Percentiles rank a stretch among this genome's conserved stretches.
These are phyloP conservation scores for Globisporangium megalacanthum DNA, from an alignment of 352 stramenopile genomes.

Conservation along the genomic window DNA sequence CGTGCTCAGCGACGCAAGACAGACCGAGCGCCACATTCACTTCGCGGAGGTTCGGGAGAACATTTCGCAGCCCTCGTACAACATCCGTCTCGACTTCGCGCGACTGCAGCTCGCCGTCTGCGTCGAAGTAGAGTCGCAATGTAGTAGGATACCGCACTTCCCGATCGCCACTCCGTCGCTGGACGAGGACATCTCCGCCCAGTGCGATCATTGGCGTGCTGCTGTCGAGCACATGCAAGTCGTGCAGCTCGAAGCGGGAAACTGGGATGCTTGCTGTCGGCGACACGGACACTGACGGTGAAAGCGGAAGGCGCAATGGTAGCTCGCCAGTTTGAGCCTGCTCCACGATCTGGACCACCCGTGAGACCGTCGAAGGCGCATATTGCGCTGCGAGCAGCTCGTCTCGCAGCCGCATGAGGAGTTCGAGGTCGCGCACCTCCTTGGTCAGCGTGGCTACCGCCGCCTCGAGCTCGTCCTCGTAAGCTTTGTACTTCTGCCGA, in stretches of 20 bases:
- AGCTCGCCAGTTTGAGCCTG: slow-evolving; percentile 13
- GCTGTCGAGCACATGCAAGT: background rate
- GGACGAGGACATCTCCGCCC: background rate
- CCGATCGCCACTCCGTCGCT: too few species aligned
- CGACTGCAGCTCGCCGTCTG: too few species aligned
- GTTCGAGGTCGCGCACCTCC: slow-evolving; percentile 34
- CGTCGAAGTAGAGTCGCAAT: background rate
- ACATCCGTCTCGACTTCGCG: too few species aligned
- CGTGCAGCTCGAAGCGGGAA: background rate
- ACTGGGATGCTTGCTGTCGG: background rate
- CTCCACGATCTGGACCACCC: slow-evolving; percentile 11
- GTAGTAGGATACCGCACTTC: too few species aligned
- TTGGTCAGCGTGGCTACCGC: slow-evolving; percentile 23
- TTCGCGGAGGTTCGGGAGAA: background rate
- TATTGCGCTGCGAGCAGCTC: slow-evolving; percentile 12
- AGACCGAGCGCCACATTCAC: too few species aligned
- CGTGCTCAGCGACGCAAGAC: too few species aligned
- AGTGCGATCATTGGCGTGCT: slow-evolving; percentile 1
- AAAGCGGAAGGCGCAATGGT: slow-evolving; percentile 5
- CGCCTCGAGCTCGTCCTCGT: slow-evolving; percentile 35
- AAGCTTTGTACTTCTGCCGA: slow-evolving; percentile 50
- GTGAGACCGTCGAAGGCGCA: background rate
- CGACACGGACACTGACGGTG: too few species aligned
- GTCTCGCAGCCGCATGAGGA: slow-evolving; percentile 29
- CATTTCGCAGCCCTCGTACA: background rate